Evolutionary conservation across 192 early-diverging fungal genomes (phyloP), one percentile per base, ranked within the genome.

Genomic region (Oehlia diaphana): DNA sequence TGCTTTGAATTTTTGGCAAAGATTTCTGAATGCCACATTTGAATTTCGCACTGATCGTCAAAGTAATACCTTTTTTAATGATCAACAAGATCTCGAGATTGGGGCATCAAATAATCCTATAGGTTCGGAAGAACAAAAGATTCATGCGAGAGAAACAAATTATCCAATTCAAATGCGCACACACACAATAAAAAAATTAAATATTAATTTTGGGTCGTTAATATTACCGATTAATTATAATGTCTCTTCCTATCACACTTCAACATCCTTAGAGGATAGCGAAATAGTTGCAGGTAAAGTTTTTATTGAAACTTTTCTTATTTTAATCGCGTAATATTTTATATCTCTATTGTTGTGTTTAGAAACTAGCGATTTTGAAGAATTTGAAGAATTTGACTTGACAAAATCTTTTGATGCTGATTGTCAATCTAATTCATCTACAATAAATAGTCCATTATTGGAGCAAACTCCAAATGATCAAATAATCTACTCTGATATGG

Each of bases 1-100:
- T 21, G 67, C 84, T 19, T 68, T 87, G 2, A 44, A 42, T 9
- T 91, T 86, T 74, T 84, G 84, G 80, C 67, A 68, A 19, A 49
- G 63, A 0, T 85, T 91, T 53, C 50, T 91, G 44, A 78, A 81
- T 16, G 79, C 67, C 19, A 76, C 81, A 4, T n/a, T 81, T 9
- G 35, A 44, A 33, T 79, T 85, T 63, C 73, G 75, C 13, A 44
- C 26, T 42, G 21, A n/a, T 70, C 23, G 3, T 63, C 68, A 42
- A 70, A n/a, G 19, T 12, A 39, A 70, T 21, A 9, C 31, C 9
- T 23, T 13, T 13, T 14, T 53, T 53, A 4, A 53, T 53, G 6
- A 58, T 58, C 14, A 58, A 58, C 16, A 58, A 58, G 16, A 58
- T 58, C 19, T n/a, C 21, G 53, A 58, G 19, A 58, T 58, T 58